Percentiles rank a stretch among this genome's conserved stretches.
phyloP scores from a whole-genome alignment of 2,329 filamentous ascomycete genomes.

The Talaromyces sp. region DNA sequence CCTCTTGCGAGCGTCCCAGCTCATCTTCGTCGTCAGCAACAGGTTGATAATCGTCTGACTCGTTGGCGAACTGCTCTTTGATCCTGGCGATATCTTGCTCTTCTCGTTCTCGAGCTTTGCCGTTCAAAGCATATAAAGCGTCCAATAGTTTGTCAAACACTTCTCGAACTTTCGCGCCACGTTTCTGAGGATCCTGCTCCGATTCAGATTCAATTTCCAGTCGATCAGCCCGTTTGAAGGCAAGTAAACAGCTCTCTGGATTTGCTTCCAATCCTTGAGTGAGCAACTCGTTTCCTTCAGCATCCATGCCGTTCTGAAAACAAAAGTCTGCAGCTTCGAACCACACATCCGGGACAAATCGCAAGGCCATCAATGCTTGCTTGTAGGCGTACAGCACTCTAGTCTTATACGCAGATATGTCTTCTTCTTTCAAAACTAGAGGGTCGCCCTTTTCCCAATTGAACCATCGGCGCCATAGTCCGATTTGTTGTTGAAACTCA shows the following conservation, averaged over 20 bases:
- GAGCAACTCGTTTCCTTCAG: conserved; percentile 75
- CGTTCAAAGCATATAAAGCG: conserved; percentile 81
- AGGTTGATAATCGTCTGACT: conserved; percentile 39
- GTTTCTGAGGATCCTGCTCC: conserved; percentile 65
- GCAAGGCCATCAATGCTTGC: conserved; percentile 85
- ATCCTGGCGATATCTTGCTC: conserved; percentile 57
- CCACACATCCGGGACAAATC: conserved; percentile 96
- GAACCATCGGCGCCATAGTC: conserved; percentile 91
- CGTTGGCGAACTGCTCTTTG: conserved; percentile 52
- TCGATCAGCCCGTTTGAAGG: conserved; percentile 84
- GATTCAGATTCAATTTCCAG: conserved; percentile 74
- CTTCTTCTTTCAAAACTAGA: conserved; percentile 78
- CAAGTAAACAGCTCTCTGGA: conserved; percentile 86
- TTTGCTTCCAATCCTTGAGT: conserved; percentile 81
- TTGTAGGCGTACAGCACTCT: conserved; percentile 88
- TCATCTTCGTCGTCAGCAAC: conserved; percentile 52
- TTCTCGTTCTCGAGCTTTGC: conserved; percentile 65
- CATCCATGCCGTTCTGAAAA: conserved; percentile 68
- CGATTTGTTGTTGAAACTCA: conserved; percentile 79
- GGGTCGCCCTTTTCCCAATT: conserved; percentile 93
- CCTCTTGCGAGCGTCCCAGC: conserved; percentile 49
- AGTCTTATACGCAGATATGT: conserved; percentile 68
- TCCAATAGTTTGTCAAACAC: conserved; percentile 81
- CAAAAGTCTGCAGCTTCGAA: conserved; percentile 93
- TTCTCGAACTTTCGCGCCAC: conserved; percentile 71